These are phyloP conservation scores for Neurospora sp. DNA, from an alignment of 495 filamentous ascomycete species.

Conservation along the genomic window DNA sequence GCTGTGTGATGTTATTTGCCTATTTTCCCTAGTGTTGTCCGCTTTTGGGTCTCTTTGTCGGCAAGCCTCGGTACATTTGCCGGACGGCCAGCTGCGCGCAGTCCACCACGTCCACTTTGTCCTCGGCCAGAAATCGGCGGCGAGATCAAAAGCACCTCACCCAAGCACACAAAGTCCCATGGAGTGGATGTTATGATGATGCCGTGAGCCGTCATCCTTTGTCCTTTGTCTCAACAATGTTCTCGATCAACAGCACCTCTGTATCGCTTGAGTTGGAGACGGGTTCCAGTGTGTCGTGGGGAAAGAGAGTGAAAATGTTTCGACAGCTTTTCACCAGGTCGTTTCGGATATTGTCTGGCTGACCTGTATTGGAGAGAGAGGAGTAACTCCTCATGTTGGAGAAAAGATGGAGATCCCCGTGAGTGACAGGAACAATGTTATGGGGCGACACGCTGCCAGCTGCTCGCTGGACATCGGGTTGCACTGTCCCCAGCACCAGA, in stretches of 20 bases:
- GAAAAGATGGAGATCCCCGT: neutral
- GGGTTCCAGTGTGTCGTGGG: neutral
- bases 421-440: neutral
- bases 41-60: constrained; percentile 3
- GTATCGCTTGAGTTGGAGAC: neutral
- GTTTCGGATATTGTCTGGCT: neutral
- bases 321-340: neutral
- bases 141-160: neutral
- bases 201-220: neutral
- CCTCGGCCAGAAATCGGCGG: neutral
- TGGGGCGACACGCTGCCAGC: neutral
- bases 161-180: neutral
- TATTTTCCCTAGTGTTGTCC: neutral
- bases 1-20: neutral
- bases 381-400: neutral
- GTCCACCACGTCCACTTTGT: neutral
- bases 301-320: neutral
- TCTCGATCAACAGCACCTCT: neutral
- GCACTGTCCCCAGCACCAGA: neutral
- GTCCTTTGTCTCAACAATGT: neutral
- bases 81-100: neutral
- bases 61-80: constrained; percentile 18
- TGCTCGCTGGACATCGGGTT: neutral
- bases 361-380: neutral
- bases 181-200: neutral